These are phyloP conservation scores for Gastroboletus turbinatus DNA, from an alignment of 1,284 basidiomycete genomes.

Conservation along the genomic window DNA sequence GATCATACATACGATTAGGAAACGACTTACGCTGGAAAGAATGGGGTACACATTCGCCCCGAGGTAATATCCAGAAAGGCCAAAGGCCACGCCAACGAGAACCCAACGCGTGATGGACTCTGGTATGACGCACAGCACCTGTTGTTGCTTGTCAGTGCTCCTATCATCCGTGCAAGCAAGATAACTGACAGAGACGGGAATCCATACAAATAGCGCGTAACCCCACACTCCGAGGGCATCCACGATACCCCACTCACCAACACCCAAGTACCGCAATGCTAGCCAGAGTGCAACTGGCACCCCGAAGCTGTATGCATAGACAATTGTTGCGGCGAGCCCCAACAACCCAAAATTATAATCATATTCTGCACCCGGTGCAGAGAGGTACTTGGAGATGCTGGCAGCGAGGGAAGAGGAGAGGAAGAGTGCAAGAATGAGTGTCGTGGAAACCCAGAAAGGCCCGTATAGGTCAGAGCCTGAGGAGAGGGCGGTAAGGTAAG, in stretches of 20 bases:
- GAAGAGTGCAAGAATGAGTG: constrained; percentile 88
- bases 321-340: constrained; percentile 76
- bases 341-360: constrained; percentile 85
- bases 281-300: constrained; percentile 81
- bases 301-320: constrained; percentile 84
- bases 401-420: constrained; percentile 87
- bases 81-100: constrained; percentile 69
- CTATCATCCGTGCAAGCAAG: neutral
- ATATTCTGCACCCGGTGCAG: constrained; percentile 53
- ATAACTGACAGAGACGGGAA: constrained; percentile 67
- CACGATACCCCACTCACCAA: constrained; percentile 82
- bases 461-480: constrained; percentile 78
- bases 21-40: constrained; percentile 69
- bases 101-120: constrained; percentile 79
- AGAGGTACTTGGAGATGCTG: constrained; percentile 80
- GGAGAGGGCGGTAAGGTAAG: constrained; percentile 60
- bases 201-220: constrained; percentile 75
- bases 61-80: constrained; percentile 82
- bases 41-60: constrained; percentile 86
- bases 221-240: constrained; percentile 79
- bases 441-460: constrained; percentile 94
- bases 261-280: constrained; percentile 77
- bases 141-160: constrained; percentile 4
- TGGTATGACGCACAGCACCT: constrained; percentile 85
- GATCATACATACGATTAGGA: neutral